Percentiles rank a stretch among this genome's conserved stretches.
phyloP scores from a whole-genome alignment of 179 eudicot genomes.

The Monotropa hypopitys region DNA sequence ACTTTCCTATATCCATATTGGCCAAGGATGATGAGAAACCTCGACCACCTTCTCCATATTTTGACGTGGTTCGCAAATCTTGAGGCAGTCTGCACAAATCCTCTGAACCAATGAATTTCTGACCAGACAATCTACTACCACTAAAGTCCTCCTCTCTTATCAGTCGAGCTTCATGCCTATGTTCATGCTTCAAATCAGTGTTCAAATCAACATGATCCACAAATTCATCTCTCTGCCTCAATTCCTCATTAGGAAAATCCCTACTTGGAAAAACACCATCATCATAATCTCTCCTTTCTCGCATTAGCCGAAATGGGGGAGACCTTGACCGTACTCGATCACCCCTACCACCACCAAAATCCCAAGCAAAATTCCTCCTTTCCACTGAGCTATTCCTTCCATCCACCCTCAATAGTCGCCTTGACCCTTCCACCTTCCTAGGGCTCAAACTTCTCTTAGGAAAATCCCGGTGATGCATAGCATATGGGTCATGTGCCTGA shows the following conservation, averaged over 20 bases:
- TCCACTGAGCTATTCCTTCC: conserved; percentile 16
- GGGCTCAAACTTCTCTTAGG: conserved; percentile 25
- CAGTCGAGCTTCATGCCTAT: conserved; percentile 8
- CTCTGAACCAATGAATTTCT: conserved; percentile 17
- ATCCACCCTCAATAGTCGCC: conserved; percentile 10
- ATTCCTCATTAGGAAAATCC: conserved; percentile 11
- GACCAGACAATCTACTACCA: conserved; percentile 10
- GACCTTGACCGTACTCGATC: conserved; percentile 23
- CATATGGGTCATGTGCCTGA: conserved; percentile 4
- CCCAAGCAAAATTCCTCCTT: conserved; percentile 20
- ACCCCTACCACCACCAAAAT: conserved; percentile 13
- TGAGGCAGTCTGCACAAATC: conserved; percentile 10
- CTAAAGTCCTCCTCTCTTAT: conserved; percentile 13
- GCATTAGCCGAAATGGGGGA: conserved; percentile 11
- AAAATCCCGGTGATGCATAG: conserved; percentile 11
- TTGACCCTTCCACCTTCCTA: neutral
- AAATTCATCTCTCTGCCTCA: conserved; percentile 12
- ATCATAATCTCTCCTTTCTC: conserved; percentile 10
- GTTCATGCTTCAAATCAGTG: conserved; percentile 10
- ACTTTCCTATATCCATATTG: conserved; percentile 11
- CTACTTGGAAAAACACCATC: conserved; percentile 11
- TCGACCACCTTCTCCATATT: conserved; percentile 14
- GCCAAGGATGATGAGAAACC: conserved; percentile 15
- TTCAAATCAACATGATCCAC: conserved; percentile 17
- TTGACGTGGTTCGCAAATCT: conserved; percentile 16